Conservation (phyloP, 306 rosid genomes). For the Acacia confusa region DNA sequence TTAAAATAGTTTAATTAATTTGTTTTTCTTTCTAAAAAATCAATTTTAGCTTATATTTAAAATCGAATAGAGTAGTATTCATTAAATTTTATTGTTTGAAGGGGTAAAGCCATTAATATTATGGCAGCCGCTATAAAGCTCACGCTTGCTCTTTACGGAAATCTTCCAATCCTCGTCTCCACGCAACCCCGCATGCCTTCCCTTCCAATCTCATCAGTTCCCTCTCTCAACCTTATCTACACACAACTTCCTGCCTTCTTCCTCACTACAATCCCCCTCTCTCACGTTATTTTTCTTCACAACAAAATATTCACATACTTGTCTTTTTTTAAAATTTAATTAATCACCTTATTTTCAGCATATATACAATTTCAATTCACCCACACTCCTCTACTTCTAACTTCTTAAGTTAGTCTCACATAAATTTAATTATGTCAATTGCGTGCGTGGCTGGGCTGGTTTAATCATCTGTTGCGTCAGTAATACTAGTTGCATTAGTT, state of each 20-base stretch:
- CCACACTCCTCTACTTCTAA: not conserved
- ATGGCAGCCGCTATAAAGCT: not conserved
- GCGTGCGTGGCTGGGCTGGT: not conserved
- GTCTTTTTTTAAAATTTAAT: not conserved
- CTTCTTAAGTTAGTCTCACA: not conserved
- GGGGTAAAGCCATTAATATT: not conserved
- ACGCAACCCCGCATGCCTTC: no score
- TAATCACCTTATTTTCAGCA: not conserved
- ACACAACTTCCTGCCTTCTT: not conserved
- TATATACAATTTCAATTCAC: not conserved
- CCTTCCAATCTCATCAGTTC: no score
- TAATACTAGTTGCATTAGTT: not conserved
- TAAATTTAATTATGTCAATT: not conserved
- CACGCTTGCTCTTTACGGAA: not conserved
- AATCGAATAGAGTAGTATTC: no score
- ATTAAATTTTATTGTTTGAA: not conserved
- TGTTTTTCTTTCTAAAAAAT: no score
- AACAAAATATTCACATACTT: not conserved
- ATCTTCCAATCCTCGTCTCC: not conserved
- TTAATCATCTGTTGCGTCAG: not conserved
- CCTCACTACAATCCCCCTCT: no score
- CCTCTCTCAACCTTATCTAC: no score
- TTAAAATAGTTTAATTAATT: no score
- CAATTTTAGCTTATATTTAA: no score
- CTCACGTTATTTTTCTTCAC: no score